phyloP scores from a whole-genome alignment of 176 grass and related monocot species.

The Rhynchospora breviuscula region DNA sequence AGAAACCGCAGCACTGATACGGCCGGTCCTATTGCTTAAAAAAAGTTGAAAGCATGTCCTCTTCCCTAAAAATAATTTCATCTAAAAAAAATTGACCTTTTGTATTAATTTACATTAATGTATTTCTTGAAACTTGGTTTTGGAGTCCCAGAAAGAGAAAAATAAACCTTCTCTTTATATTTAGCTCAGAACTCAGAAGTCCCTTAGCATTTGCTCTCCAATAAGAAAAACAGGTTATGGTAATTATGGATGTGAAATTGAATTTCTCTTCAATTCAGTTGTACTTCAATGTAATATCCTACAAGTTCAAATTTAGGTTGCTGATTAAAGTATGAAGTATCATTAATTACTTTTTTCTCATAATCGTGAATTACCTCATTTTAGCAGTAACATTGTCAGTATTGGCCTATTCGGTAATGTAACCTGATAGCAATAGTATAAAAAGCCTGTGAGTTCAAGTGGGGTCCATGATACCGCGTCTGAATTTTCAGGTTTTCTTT shows the following conservation, averaged over 20 bases:
- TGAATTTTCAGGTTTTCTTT: constrained; percentile 6
- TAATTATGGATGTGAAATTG: not conserved
- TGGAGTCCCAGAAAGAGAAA: too few relatives aligned
- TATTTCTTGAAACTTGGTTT: not conserved
- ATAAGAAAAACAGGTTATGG: not conserved
- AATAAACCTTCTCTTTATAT: not conserved
- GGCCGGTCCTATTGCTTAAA: too few relatives aligned
- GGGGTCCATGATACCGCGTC: not conserved
- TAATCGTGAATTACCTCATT: not conserved
- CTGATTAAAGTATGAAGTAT: not conserved
- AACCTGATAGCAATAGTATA: not conserved
- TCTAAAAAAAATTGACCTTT: not conserved
- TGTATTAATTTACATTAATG: not conserved
- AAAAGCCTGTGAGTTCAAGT: not conserved
- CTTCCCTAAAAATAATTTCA: too few relatives aligned
- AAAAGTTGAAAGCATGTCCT: too few relatives aligned
- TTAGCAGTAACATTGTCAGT: not conserved
- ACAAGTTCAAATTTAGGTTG: not conserved
- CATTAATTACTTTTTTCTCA: not conserved
- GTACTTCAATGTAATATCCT: not conserved
- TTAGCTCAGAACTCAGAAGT: not conserved
- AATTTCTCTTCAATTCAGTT: not conserved
- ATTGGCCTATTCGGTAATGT: not conserved
- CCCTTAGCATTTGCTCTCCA: not conserved
- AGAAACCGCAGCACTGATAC: too few relatives aligned